Percentiles rank a stretch among this genome's conserved stretches.
Conservation (phyloP, 768 basidiomycete species). For the Lentinula raphanica region DNA sequence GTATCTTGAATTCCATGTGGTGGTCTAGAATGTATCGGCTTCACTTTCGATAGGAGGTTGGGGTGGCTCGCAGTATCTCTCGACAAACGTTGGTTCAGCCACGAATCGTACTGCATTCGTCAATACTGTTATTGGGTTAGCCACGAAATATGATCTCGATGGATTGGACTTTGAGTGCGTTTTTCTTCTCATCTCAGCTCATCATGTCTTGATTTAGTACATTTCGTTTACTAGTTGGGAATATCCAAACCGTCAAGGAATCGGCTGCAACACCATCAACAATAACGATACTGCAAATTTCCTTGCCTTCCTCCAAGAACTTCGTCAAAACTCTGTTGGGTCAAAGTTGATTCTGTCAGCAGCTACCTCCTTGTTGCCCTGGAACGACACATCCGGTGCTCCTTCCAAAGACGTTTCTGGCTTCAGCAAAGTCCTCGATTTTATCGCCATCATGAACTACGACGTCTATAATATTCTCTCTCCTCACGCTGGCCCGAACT, state of each 20-base stretch:
- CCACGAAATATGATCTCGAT: conserved; percentile 45
- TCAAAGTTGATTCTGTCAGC: conserved; percentile 53
- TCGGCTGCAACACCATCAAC: conserved; percentile 64
- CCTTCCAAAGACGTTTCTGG: conserved; percentile 66
- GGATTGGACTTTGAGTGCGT: conserved; percentile 45
- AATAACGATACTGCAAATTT: conserved; percentile 69
- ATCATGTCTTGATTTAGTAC: background rate
- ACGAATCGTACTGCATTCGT: conserved; percentile 60
- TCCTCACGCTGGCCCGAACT: conserved; percentile 67
- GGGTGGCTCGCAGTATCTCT: conserved; percentile 61
- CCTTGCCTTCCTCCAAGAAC: conserved; percentile 65
- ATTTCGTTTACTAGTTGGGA: conserved; percentile 59
- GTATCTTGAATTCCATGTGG: background rate
- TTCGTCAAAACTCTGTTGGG: conserved; percentile 49
- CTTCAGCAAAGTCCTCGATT: conserved; percentile 61
- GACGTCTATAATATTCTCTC: conserved; percentile 32
- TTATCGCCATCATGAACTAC: conserved; percentile 52
- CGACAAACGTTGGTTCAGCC: conserved; percentile 50
- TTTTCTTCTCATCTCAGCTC: background rate
- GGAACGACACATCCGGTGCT: conserved; percentile 42
- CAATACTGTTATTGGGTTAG: conserved; percentile 48
- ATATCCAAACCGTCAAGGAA: conserved; percentile 64
- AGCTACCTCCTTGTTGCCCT: conserved; percentile 38
- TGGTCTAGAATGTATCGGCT: conserved; percentile 46
- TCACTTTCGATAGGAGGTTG: conserved; percentile 66